Conservation (phyloP, 1,284 basidiomycete genomes). For the Sporisorium graminicola region DNA sequence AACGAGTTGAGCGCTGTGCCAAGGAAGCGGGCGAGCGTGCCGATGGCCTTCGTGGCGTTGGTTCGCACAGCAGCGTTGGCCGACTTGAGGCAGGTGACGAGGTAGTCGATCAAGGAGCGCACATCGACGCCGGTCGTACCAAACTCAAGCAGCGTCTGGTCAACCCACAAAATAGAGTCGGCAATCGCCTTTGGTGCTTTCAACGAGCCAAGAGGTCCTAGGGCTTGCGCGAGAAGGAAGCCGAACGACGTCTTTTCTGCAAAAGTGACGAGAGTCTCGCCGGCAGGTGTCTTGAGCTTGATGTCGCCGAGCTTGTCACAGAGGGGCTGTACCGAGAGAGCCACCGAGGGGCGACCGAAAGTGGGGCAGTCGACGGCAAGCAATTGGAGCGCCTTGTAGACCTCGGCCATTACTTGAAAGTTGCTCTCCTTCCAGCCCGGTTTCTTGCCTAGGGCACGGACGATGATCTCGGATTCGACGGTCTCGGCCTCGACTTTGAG, state of each 20-base stretch:
- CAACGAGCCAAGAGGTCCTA: constrained; percentile 44
- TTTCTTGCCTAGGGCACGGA: constrained; percentile 90
- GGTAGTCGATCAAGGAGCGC: constrained; percentile 86
- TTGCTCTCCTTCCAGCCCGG: constrained; percentile 97
- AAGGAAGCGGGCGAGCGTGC: constrained; percentile 91
- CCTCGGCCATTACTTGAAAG: constrained; percentile 77
- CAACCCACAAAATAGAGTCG: constrained; percentile 90
- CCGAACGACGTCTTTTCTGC: constrained; percentile 94
- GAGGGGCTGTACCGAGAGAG: constrained; percentile 85
- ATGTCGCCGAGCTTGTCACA: constrained; percentile 95
- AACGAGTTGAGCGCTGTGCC: constrained; percentile 91
- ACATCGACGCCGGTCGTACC: constrained; percentile 89
- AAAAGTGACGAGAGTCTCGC: constrained; percentile 84
- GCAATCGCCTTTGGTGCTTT: constrained; percentile 98
- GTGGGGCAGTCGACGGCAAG: constrained; percentile 84
- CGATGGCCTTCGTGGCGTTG: constrained; percentile 92
- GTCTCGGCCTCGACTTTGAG: constrained; percentile 78
- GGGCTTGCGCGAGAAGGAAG: constrained; percentile 87
- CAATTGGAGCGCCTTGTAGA: constrained; percentile 70
- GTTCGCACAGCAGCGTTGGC: constrained; percentile 94
- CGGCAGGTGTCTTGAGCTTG: constrained; percentile 97
- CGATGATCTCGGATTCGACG: constrained; percentile 88
- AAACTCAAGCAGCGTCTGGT: constrained; percentile 89
- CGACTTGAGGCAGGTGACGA: constrained; percentile 88
- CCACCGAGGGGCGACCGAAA: constrained; percentile 87